Evolutionary conservation across 139 green algal species (phyloP), one percentile per base, ranked within the genome.

Genomic region (Picochlorum sp.): DNA sequence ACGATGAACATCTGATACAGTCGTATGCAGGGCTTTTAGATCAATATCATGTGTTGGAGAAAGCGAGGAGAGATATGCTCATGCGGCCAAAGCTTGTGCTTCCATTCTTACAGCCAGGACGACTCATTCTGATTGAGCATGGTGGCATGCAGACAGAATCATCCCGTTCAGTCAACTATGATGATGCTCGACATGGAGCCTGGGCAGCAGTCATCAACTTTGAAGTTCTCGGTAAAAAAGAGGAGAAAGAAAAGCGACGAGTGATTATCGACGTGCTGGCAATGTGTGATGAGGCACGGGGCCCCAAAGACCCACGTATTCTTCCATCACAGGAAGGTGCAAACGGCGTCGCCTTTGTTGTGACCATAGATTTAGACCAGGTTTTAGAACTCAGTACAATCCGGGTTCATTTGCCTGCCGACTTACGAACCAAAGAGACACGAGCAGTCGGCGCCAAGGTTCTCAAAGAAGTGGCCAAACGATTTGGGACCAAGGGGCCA

Each of bases 171-270:
- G 23, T 11, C 34, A 41, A 41, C 1, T 41, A 41, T 41, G 69
- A 61, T 34, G 69, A 64, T 34, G 57, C 13, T 23, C 47, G 9
- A 50, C 61, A 31, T 26, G 20, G 16, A 57, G 8, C 34, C 6
- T 96, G 88, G 89, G 89, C 73, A 2, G 74, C 86, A 10, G 68
- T 95, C 4, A 69, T 95, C 6, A 88, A 85, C 55, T 96, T 96
- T 72, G 75, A 94, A 63, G 80, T 78, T 6, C 65, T 76, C 6
- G 51, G 51, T 20, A 59, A 59, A 15, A 30, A 34, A 55, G 4
- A 31, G 60, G 34, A 30, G 60, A 24, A 60, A 77, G 45, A 38
- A 49, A 41, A 41, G 34, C 34, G 23, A 31, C 15, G 49, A 23
- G 92, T 85, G 73, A 67, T 89, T 2, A 77, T 95, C n/a, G 86